phyloP scores from a whole-genome alignment of 768 basidiomycete species.

The Suillus plorans region DNA sequence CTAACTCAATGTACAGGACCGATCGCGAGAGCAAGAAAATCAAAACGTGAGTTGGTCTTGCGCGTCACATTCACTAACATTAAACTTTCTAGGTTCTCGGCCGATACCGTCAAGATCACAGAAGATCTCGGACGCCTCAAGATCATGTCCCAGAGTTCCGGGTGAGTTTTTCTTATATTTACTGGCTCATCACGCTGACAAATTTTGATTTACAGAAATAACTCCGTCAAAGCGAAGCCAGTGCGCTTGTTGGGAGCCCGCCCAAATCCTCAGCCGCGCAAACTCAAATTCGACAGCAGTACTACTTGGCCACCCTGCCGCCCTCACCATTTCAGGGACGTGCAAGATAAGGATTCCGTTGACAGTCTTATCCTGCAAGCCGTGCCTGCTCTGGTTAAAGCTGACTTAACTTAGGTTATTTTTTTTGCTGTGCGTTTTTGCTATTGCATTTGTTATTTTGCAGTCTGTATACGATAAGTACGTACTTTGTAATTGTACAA shows the following conservation, averaged over 20 bases:
- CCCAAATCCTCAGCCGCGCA: no score
- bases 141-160: not conserved
- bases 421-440: no score
- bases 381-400: no score
- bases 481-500: no score
- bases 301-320: no score
- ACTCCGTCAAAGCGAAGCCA: not conserved
- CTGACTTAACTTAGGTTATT: no score
- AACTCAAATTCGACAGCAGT: no score
- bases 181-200: not conserved
- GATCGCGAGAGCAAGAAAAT: not conserved
- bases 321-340: not conserved
- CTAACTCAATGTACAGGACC: not conserved
- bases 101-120: not conserved
- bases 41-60: not conserved
- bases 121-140: not conserved
- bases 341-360: no score
- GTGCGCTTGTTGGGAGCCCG: not conserved
- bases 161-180: not conserved
- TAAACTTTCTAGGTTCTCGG: not conserved
- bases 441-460: no score
- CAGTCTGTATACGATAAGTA: no score
- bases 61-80: no score
- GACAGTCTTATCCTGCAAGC: no score
- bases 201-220: not conserved